Evolutionary conservation across 2,329 filamentous ascomycete genomes (phyloP).

Genomic region (Ascochyta viciae-villosae): DNA sequence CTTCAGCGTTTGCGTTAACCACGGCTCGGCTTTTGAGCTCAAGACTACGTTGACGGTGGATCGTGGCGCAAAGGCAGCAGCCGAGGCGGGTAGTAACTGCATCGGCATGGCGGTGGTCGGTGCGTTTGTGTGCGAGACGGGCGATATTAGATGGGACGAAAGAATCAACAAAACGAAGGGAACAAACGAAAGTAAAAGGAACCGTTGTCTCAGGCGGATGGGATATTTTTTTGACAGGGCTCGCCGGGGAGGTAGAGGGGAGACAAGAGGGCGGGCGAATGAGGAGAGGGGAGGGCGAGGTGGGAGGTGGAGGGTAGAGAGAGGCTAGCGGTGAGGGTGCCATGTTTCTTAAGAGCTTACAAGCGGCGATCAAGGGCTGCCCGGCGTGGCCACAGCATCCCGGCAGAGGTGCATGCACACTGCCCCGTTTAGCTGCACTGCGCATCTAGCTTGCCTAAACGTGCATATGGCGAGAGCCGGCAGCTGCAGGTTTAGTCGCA

Average conservation of each 20-base stretch:
- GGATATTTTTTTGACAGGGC: conserved; percentile 39
- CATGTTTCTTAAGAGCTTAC: conserved; percentile 47
- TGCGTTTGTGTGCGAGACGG: conserved; percentile 34
- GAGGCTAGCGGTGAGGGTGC: conserved; percentile 48
- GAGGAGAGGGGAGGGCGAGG: conserved; percentile 46
- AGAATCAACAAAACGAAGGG: conserved; percentile 40
- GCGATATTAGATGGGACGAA: conserved; percentile 48
- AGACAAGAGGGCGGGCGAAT: conserved; percentile 43
- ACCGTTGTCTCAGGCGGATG: conserved; percentile 46
- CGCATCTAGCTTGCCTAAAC: conserved; percentile 47
- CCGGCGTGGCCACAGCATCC: conserved; percentile 46
- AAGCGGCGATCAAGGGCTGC: conserved; percentile 42
- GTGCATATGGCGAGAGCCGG: conserved; percentile 47
- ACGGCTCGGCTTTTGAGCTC: conserved; percentile 89
- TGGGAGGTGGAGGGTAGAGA: conserved; percentile 51
- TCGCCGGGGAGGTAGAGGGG: conserved; percentile 42
- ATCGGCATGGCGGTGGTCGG: conserved; percentile 73
- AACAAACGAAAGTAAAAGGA: conserved; percentile 44
- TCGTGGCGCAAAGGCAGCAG: conserved; percentile 92
- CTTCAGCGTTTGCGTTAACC: conserved; percentile 96
- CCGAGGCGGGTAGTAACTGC: conserved; percentile 91
- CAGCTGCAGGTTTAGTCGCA: conserved; percentile 47
- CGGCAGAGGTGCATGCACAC: conserved; percentile 49
- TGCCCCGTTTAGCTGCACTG: conserved; percentile 49
- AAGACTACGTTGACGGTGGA: conserved; percentile 95